phyloP scores from a whole-genome alignment of 176 grass and related monocot genomes.

The Rhynchospora pubera region DNA sequence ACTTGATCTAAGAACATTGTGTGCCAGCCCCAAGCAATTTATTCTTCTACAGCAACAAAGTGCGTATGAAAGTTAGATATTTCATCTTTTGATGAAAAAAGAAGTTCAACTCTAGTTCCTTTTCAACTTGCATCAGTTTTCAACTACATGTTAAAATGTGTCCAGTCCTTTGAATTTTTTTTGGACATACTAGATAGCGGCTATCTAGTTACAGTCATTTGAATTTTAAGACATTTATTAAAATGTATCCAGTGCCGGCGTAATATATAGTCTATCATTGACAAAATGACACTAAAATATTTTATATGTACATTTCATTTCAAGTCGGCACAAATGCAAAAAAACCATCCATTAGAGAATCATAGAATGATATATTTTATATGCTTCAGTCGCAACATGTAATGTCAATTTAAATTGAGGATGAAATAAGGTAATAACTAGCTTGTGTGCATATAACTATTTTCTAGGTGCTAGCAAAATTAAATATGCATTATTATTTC shows the following conservation, averaged over 20 bases:
- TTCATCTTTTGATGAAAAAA: no score
- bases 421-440: neutral
- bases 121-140: neutral
- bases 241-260: neutral
- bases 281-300: neutral
- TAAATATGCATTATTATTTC: no score
- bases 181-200: no score
- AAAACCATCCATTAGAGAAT: neutral
- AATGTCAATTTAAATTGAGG: neutral
- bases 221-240: neutral
- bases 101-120: no score
- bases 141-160: neutral
- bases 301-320: neutral
- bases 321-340: no score
- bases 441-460: neutral
- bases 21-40: no score
- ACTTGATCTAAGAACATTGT: no score
- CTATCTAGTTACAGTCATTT: no score
- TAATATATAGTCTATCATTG: neutral
- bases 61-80: no score
- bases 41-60: no score
- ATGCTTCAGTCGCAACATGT: neutral
- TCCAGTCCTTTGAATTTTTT: neutral
- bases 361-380: neutral
- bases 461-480: neutral